Base-by-base conservation (phyloP, 305 asterid genomes). In the Ruellia speciosa region DNA sequence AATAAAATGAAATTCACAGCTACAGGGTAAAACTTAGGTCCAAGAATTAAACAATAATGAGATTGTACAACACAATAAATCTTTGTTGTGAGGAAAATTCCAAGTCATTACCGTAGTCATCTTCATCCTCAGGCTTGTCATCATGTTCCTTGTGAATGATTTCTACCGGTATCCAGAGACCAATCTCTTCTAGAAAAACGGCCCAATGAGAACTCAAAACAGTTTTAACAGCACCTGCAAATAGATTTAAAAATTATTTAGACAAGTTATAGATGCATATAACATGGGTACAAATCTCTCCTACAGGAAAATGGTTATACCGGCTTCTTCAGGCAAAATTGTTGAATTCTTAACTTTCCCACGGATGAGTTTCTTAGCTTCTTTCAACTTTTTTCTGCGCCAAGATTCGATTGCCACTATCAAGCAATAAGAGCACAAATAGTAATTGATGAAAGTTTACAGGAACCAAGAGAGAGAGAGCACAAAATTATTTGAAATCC, bases 41-140 rank as follows among this genome's bases (percentile, higher is more conserved):
- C 45, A 39, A 39, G 2, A 12, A 7, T 8, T 9, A 8, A 7
- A 12, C 9, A 37, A 11, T 3, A 39, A 12, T 39, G 45, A 8
- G 13, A 39, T 34, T n/a, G 3, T 2, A 54, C 6, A 8, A 19
- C 49, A 15, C 11, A 19, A 17, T 10, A 3, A 20, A 54, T 57
- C 31, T 40, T n/a, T 18, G 48, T 33, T 0, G 6, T n/a, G 47
- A 24, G 54, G 47, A 62, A 15, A 66, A 18, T 40, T 24, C 45
- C 45, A 48, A 47, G 64, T 70, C 15, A 53, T 63, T 81, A 92
- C 99, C 94, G 43, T 74, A 66, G n/a, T 86, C 95, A 24, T 74
- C 95, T 69, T 72, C 88, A 33, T 84, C 96, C 62, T 82, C 90
- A 9, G 92, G 95, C 63, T 81, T 88, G 77, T 92, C 96, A 16